Base-by-base conservation (phyloP, 2,329 filamentous ascomycete species). In the Nemania bipapillata region DNA sequence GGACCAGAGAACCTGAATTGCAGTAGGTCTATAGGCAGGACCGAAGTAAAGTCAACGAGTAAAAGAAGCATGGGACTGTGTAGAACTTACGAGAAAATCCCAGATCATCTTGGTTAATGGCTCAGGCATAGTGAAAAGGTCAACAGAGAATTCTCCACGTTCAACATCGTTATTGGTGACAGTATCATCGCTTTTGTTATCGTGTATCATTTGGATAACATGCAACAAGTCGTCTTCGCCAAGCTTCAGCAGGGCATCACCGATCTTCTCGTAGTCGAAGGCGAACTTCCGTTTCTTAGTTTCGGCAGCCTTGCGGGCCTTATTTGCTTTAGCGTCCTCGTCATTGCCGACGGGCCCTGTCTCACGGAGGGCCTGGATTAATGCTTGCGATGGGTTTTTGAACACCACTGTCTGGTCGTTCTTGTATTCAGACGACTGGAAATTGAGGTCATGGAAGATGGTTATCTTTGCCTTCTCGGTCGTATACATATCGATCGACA, bases 101-200 rank as follows among this genome's bases (percentile, higher is more conserved):
- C 95, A 98, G 68, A 99, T 90, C 89, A 93, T 94, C 81, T 96
- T 96, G 79, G 96, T 91, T 42, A 98, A 86, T 30, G 84, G 83
- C 73, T 98, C 96, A 0, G 96, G 94, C 72, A 99, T 89, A n/a
- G 96, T 98, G 83, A 97, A 98, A 66, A 99, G 87, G 78, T 99
- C 96, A 74, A 99, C 95, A 69, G 97, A 96, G 83, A 99, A 99
- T 83, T 99, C 96, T 77, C 96, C 96, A 77, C 94, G 94, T 77
- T 99, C 96, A 66, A 97, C 89, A 81, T 99, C 96, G 76, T 97
- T 98, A 84, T 97, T 94, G 57, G 95, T 97, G 82, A 97, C 98
- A 1, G 95, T 97, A 72, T 97, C 94, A 5, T 93, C 89, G 1
- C 89, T 90, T 86, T 98, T 98, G 83, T 97, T 93, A 82, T 99